A percentile compares a stretch with the other conserved stretches of the same genome.
These are phyloP conservation scores for Neurospora sp. DNA, from an alignment of 495 filamentous ascomycete genomes.

Conservation along the genomic window DNA sequence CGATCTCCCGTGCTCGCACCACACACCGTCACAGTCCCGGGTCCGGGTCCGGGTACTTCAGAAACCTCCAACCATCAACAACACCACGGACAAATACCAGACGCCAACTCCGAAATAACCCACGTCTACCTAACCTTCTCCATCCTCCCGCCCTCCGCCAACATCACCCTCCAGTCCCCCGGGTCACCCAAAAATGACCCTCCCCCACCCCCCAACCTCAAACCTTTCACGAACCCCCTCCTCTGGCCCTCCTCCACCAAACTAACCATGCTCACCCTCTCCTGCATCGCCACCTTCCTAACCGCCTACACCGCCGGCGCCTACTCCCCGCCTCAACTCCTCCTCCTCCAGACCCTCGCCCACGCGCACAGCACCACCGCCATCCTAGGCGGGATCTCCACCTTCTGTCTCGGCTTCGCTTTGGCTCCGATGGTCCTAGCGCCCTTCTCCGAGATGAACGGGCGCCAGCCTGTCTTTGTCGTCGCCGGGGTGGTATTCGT, in stretches of 20 bases:
- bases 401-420: conserved; percentile 75
- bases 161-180: conserved; percentile 34
- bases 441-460: conserved; percentile 82
- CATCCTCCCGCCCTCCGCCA: conserved; percentile 52
- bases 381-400: conserved; percentile 66
- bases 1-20: background rate
- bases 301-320: conserved; percentile 78
- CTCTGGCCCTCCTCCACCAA: conserved; percentile 64
- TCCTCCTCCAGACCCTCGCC: conserved; percentile 55
- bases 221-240: conserved; percentile 58
- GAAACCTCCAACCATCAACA: background rate
- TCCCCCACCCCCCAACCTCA: conserved; percentile 41
- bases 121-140: conserved; percentile 66
- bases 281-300: conserved; percentile 62
- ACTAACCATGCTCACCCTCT: conserved; percentile 59
- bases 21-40: background rate
- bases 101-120: conserved; percentile 33
- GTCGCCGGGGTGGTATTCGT: conserved; percentile 55
- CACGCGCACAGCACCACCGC: conserved; percentile 47
- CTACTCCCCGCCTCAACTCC: conserved; percentile 54
- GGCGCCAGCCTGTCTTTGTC: conserved; percentile 72
- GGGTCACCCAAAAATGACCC: too few species aligned
- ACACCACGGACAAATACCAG: background rate
- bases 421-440: conserved; percentile 84
- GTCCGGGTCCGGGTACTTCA: background rate